phyloP scores from a whole-genome alignment of 768 basidiomycete genomes.

The Trametes sanguinea region DNA sequence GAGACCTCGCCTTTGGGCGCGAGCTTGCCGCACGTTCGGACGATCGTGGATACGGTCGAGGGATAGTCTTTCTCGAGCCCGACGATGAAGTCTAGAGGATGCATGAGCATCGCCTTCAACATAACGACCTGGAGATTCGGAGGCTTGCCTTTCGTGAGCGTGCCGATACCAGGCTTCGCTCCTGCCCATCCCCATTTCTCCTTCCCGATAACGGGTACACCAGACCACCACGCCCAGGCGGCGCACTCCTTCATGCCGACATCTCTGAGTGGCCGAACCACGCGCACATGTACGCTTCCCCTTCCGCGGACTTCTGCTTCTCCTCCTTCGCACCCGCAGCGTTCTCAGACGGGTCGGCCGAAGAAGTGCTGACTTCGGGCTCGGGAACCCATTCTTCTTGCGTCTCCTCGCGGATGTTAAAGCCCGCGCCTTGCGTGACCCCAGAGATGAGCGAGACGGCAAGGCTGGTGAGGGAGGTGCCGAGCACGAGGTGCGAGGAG shows the following conservation, averaged over 20 bases:
- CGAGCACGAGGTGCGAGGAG: conserved; percentile 78
- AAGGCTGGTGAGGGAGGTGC: conserved; percentile 76
- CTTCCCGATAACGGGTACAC: conserved; percentile 52
- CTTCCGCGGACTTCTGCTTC: conserved; percentile 5
- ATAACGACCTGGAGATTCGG: no score
- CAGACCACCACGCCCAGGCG: conserved; percentile 75
- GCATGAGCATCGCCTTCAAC: background rate
- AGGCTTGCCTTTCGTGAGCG: conserved; percentile 64
- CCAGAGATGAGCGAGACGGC: conserved; percentile 74
- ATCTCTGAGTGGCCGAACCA: conserved; percentile 72
- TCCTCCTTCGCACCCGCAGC: background rate
- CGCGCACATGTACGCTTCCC: conserved; percentile 40
- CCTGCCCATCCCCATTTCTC: conserved; percentile 43
- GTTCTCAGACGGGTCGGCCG: background rate
- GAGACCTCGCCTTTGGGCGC: conserved; percentile 59
- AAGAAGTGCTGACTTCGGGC: background rate
- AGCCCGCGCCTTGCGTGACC: conserved; percentile 77
- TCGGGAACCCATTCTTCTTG: conserved; percentile 67
- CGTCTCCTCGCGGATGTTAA: conserved; percentile 64
- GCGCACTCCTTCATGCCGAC: conserved; percentile 79
- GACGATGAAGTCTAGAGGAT: conserved; percentile 67
- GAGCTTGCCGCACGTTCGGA: conserved; percentile 77
- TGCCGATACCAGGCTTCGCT: conserved; percentile 59
- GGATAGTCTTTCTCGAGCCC: conserved; percentile 83
- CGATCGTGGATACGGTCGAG: conserved; percentile 83